A percentile compares a stretch with the other conserved stretches of the same genome.
phyloP scores from a whole-genome alignment of 495 filamentous ascomycete species.

The Xylona heveae region DNA sequence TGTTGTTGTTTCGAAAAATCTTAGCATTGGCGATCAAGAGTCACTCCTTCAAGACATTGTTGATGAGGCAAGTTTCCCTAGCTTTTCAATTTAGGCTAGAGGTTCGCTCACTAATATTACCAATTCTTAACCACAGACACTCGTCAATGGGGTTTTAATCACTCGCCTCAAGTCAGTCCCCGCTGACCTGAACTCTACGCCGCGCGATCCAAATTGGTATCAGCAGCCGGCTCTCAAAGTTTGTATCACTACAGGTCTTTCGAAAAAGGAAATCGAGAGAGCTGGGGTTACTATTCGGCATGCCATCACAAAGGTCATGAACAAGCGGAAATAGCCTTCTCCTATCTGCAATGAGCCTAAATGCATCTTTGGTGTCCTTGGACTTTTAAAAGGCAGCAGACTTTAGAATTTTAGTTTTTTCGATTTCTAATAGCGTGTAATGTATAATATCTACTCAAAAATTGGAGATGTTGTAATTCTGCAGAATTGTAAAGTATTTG shows the following conservation, averaged over 20 bases:
- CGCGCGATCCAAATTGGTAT: conserved; percentile 36
- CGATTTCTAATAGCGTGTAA: too few relatives aligned
- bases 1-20: conserved; percentile 44
- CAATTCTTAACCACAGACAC: conserved; percentile 21
- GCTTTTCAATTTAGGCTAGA: neutral
- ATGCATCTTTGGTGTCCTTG: too few relatives aligned
- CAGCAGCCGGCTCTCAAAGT: conserved; percentile 70
- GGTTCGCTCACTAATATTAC: conserved; percentile 5
- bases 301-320: conserved; percentile 77
- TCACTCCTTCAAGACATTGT: conserved; percentile 70
- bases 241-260: conserved; percentile 67
- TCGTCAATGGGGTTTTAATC: conserved; percentile 74
- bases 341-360: too few relatives aligned
- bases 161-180: conserved; percentile 64
- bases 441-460: too few relatives aligned
- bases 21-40: conserved; percentile 59
- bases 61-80: conserved; percentile 50
- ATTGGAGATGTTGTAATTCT: too few relatives aligned
- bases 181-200: conserved; percentile 31
- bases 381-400: too few relatives aligned
- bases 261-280: conserved; percentile 87
- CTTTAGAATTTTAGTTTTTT: too few relatives aligned
- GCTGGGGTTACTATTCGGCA: conserved; percentile 73
- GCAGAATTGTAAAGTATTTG: too few relatives aligned
- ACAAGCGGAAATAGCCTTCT: conserved; percentile 31